These are phyloP conservation scores for Pleurostoma richardsiae DNA, from an alignment of 2,329 filamentous ascomycete genomes.

Conservation along the genomic window DNA sequence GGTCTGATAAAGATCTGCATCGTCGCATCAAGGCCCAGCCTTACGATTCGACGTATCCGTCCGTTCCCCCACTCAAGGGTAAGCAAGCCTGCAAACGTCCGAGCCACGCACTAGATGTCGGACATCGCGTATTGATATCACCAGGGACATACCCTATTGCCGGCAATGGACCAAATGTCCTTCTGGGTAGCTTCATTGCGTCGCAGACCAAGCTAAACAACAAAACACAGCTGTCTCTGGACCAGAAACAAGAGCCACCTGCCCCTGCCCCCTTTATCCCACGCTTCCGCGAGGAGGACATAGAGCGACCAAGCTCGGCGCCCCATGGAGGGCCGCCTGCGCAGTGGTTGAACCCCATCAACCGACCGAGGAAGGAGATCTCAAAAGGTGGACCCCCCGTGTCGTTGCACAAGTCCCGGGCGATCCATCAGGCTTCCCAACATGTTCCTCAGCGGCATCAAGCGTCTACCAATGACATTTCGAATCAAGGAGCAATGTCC, in stretches of 20 bases:
- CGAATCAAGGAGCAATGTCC: no score
- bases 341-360: no score
- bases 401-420: no score
- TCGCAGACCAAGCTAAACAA: no score
- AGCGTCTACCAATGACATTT: no score
- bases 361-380: no score
- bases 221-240: conserved; percentile 10
- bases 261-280: conserved; percentile 23
- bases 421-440: no score
- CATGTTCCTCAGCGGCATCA: no score
- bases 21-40: conserved; percentile 25
- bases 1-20: conserved; percentile 11
- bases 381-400: no score
- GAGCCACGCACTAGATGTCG: background rate
- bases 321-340: no score
- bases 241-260: conserved; percentile 9
- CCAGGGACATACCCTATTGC: conserved; percentile 33
- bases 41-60: conserved; percentile 30
- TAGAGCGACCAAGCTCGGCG: no score
- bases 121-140: background rate
- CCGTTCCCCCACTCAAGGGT: conserved; percentile 29
- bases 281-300: conserved; percentile 17
- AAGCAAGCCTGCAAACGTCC: conserved; percentile 10
- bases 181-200: conserved; percentile 6
- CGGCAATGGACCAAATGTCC: conserved; percentile 32